Evolutionary conservation across 2,329 filamentous ascomycete genomes (phyloP).

Genomic region (Penicillium frequentans): DNA sequence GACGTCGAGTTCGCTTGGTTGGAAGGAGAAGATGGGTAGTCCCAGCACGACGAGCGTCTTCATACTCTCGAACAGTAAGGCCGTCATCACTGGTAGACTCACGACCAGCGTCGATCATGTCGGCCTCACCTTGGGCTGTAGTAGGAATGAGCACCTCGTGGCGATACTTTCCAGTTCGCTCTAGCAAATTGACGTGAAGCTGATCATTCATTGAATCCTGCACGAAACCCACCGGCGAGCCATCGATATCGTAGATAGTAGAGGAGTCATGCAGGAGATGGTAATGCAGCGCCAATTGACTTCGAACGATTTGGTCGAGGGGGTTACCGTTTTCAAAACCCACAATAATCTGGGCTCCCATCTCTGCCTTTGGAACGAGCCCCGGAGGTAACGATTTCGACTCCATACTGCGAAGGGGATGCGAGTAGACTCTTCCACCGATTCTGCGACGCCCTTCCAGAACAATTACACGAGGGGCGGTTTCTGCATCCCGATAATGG

Average conservation of each 20-base stretch:
- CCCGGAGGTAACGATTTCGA: constrained; percentile 51
- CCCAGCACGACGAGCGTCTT: constrained; percentile 67
- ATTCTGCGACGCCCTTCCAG: constrained; percentile 85
- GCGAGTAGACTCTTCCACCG: constrained; percentile 91
- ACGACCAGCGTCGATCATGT: constrained; percentile 76
- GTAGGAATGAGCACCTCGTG: constrained; percentile 70
- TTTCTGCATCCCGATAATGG: constrained; percentile 72
- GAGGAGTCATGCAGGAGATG: constrained; percentile 77
- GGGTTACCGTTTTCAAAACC: constrained; percentile 96
- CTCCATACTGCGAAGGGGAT: constrained; percentile 62
- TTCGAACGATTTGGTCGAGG: constrained; percentile 84
- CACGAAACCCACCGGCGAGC: constrained; percentile 67
- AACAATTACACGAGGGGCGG: constrained; percentile 70
- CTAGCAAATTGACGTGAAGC: constrained; percentile 91
- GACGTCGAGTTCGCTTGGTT: constrained; percentile 44
- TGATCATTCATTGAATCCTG: constrained; percentile 84
- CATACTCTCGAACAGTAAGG: constrained; percentile 70
- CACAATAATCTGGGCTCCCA: constrained; percentile 97
- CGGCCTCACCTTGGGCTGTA: constrained; percentile 78
- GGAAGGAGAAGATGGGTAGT: constrained; percentile 46
- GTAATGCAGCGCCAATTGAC: constrained; percentile 83
- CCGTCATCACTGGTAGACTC: constrained; percentile 71
- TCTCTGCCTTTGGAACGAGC: constrained; percentile 79
- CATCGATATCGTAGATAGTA: constrained; percentile 76
- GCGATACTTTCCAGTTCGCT: constrained; percentile 87